Percentiles rank a stretch among this genome's conserved stretches.
Conservation (phyloP, 2,329 filamentous ascomycete species). For the Penicillium occitanis region DNA sequence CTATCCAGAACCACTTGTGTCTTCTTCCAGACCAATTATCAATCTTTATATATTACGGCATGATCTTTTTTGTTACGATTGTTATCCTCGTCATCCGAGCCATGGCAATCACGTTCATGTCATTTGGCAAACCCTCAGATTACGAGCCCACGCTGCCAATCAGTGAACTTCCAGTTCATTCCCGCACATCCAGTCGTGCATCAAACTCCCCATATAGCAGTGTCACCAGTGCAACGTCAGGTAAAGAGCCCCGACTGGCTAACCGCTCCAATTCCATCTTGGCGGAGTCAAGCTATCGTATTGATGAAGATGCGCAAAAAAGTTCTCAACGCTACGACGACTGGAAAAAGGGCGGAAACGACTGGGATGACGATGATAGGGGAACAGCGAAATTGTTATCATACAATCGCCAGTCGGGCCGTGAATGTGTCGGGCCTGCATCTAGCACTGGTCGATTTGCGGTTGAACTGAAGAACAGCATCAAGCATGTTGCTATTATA, state of each 20-base stretch:
- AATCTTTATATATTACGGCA: slow-evolving; percentile 77
- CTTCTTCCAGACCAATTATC: slow-evolving; percentile 83
- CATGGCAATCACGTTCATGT: slow-evolving; percentile 31
- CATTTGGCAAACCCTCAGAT: slow-evolving; percentile 29
- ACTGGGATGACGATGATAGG: slow-evolving; percentile 29
- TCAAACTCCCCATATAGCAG: slow-evolving; percentile 30
- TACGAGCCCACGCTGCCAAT: slow-evolving; percentile 35
- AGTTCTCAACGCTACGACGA: slow-evolving; percentile 20
- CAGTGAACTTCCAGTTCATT: slow-evolving; percentile 27
- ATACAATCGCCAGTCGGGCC: slow-evolving; percentile 11
- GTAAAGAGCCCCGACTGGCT: slow-evolving; percentile 24
- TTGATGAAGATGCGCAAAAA: slow-evolving; percentile 17
- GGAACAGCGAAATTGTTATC: slow-evolving; percentile 28
- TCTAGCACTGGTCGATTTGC: slow-evolving; percentile 61
- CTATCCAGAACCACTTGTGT: slow-evolving; percentile 85
- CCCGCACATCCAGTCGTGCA: slow-evolving; percentile 26
- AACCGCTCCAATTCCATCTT: slow-evolving; percentile 13
- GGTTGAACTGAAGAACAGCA: slow-evolving; percentile 53
- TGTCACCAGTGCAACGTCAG: slow-evolving; percentile 26
- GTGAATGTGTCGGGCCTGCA: slow-evolving; percentile 27
- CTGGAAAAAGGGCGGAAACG: slow-evolving; percentile 6
- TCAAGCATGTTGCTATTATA: slow-evolving; percentile 59
- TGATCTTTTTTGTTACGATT: slow-evolving; percentile 59
- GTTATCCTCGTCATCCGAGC: slow-evolving; percentile 50
- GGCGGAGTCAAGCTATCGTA: not conserved